These are phyloP conservation scores for Vicia villosa DNA, from an alignment of 306 rosid genomes.

Conservation along the genomic window DNA sequence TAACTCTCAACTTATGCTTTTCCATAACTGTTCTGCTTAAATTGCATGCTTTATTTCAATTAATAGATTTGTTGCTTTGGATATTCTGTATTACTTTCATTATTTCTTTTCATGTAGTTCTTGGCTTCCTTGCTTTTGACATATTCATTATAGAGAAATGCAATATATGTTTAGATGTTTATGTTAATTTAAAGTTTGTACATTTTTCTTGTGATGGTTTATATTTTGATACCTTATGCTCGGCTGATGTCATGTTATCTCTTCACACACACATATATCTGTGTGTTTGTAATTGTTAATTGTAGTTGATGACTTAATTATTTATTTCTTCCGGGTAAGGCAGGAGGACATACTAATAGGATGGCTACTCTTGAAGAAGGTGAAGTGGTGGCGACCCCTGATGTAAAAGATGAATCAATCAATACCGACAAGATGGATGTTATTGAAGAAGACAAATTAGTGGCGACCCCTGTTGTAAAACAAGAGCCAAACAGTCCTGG, in stretches of 20 bases:
- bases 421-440: slow-evolving; percentile 22
- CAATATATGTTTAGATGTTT: slow-evolving; percentile 1
- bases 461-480: slow-evolving; percentile 13
- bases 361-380: slow-evolving; percentile 58
- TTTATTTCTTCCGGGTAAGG: slow-evolving; percentile 27
- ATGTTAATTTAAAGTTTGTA: neutral
- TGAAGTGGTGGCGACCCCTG: slow-evolving; percentile 35
- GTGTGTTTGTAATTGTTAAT: neutral
- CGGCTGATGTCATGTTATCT: too few species aligned
- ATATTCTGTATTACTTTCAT: neutral
- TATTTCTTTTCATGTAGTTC: neutral
- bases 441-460: slow-evolving; percentile 48
- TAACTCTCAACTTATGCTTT: neutral
- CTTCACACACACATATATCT: too few species aligned
- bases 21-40: neutral
- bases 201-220: neutral
- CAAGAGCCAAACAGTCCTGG: slow-evolving; percentile 12
- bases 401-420: slow-evolving; percentile 25
- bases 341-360: slow-evolving; percentile 44
- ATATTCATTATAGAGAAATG: neutral
- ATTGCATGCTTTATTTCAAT: neutral
- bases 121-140: neutral
- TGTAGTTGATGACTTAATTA: neutral
- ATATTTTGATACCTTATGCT: neutral
- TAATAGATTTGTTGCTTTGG: neutral